Conservation (phyloP, 257 asterid species). For the Anisodus acutangulus region DNA sequence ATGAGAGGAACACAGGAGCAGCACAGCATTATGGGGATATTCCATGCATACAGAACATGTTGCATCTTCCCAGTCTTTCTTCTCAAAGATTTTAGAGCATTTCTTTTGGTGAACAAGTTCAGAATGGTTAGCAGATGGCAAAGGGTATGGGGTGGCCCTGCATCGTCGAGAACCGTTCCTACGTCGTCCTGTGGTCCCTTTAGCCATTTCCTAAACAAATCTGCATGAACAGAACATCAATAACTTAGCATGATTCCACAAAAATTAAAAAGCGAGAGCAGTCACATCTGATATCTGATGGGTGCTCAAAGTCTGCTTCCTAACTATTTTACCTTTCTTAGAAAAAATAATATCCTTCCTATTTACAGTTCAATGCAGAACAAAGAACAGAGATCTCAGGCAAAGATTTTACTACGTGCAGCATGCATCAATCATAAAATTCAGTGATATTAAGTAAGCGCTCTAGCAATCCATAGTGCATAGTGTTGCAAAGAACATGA, state of each 20-base stretch:
- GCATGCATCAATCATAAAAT: not conserved
- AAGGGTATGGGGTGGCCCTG: constrained; percentile 78
- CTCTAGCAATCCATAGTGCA: not conserved
- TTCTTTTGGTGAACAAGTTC: constrained; percentile 44
- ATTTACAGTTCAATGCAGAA: not conserved
- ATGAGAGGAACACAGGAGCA: constrained; percentile 91
- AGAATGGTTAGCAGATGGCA: constrained; percentile 44
- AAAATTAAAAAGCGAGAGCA: constrained; percentile 12
- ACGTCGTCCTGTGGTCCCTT: constrained; percentile 86
- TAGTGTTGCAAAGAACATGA: not conserved
- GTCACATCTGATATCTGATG: not conserved
- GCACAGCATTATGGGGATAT: constrained; percentile 96
- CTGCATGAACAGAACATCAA: constrained; percentile 34
- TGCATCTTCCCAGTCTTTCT: constrained; percentile 94
- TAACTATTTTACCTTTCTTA: not conserved
- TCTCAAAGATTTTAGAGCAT: constrained; percentile 53
- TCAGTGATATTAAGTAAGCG: not conserved
- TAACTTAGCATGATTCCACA: constrained; percentile 1
- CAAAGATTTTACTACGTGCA: constrained; percentile 9
- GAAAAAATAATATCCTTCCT: not conserved
- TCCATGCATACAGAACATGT: constrained; percentile 98
- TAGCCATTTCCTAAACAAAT: constrained; percentile 68
- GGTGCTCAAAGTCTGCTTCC: constrained; percentile 3
- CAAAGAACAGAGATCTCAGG: not conserved
- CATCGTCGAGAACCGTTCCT: constrained; percentile 71